Evolutionary conservation across 73 alveolate genomes (phyloP).

Genomic region (Stentor roeselii): DNA sequence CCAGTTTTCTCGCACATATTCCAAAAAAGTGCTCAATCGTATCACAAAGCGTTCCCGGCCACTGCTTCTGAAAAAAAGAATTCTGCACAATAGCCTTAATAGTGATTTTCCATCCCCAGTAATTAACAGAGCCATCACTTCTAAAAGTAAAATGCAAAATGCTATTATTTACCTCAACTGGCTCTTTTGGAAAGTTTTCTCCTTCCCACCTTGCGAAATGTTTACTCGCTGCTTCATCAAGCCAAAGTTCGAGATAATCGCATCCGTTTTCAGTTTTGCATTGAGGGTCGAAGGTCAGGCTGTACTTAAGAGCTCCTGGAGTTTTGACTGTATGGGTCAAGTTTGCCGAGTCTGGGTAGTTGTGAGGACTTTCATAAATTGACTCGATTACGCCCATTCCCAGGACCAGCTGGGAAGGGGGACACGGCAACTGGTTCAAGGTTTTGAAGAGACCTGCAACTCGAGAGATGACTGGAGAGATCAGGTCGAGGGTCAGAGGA

Average conservation of each 20-base stretch:
- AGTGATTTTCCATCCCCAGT: constrained; percentile 30
- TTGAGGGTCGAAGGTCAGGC: constrained; percentile 25
- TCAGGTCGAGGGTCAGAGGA: not conserved
- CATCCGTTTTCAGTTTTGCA: constrained; percentile 28
- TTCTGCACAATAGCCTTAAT: constrained; percentile 24
- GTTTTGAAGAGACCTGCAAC: not conserved
- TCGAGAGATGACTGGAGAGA: not conserved
- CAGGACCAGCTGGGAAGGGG: not conserved
- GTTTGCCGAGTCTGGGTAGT: constrained; percentile 2
- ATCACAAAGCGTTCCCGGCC: constrained; percentile 8
- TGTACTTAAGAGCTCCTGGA: constrained; percentile 2
- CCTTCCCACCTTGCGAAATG: constrained; percentile 27
- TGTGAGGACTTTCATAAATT: constrained; percentile 19
- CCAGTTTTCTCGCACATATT: not conserved
- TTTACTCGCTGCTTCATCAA: not conserved
- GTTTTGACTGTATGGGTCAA: not conserved
- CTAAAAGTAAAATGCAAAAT: not conserved
- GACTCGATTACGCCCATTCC: not conserved
- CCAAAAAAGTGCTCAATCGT: not conserved
- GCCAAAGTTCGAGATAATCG: constrained; percentile 21
- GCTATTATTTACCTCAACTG: not conserved
- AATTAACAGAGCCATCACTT: constrained; percentile 28
- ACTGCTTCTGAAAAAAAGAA: not conserved
- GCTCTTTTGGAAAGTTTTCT: not conserved
- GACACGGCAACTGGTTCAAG: not conserved